Base-by-base conservation (phyloP, 495 filamentous ascomycete species). In the Penicillium robsamsonii region DNA sequence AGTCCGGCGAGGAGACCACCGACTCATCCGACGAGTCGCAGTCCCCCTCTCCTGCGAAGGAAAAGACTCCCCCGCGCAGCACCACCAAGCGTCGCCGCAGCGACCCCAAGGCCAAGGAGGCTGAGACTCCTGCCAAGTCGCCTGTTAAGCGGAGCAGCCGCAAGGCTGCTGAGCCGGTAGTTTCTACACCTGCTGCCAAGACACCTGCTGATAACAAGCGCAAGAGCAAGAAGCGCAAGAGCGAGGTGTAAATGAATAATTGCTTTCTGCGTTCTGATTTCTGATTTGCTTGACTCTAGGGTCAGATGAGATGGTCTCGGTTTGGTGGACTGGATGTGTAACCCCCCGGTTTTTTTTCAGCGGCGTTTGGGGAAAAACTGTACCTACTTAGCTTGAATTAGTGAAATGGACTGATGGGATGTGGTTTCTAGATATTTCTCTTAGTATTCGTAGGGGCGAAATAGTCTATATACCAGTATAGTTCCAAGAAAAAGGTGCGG, bases 161-260 rank as follows among this genome's bases (percentile, higher is more conserved):
- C 61, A 76, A 81, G 40, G 73, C 79, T 43, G 57, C 72, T 4
- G 58, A 66, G 46, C 67, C 72, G n/a, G 69, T 71, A 27, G 25
- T 27, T 27, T 77, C 74, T 7, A 30, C 25, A 7, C 8, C 45
- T 15, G 45, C 25, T 48, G 71, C 75, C 17, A 82, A 59, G 12
- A 66, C 75, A 18, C 73, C 73, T 15, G 55, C 60, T 4, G 78
- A 84, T 52, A 62, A 60, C 48, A 83, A 82, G 81, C 74, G 76
- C 63, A 75, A 64, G 55, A 74, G 74, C 57, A 87, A 86, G 80
- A 90, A 89, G 83, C 84, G 86, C 68, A 88, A 87, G 81, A 81
- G 79, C 62, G 76, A 79, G 57, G 71, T 56, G 25, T 76, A 70
- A 70, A 41, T 20, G 27, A 47, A 11, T 44, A 5, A 10, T 30